A percentile compares a stretch with the other conserved stretches of the same genome.
phyloP scores from a whole-genome alignment of 805 yeast species.

The Yamadazyma phyllophila region DNA sequence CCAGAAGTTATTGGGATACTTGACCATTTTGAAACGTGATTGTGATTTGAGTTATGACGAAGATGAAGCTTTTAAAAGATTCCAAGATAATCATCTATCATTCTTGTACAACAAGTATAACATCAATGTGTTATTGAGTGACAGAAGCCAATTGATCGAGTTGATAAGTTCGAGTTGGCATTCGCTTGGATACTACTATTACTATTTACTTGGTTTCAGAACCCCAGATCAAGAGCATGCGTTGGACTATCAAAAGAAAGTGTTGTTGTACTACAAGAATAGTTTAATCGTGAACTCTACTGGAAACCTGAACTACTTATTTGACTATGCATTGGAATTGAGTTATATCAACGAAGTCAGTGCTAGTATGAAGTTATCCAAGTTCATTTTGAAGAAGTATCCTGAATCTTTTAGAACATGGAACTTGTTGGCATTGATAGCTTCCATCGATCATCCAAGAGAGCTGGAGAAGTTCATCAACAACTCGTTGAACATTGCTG shows the following conservation, averaged over 20 bases:
- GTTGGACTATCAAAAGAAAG: slow-evolving; percentile 14
- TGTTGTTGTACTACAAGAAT: slow-evolving; percentile 30
- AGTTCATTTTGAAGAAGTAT: slow-evolving; percentile 46
- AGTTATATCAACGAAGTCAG: slow-evolving; percentile 43
- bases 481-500: slow-evolving; percentile 48
- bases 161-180: slow-evolving; percentile 33
- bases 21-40: slow-evolving; percentile 20
- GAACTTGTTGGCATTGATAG: slow-evolving; percentile 64
- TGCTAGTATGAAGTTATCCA: slow-evolving; percentile 46
- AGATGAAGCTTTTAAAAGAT: slow-evolving; percentile 10
- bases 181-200: slow-evolving; percentile 31
- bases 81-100: slow-evolving; percentile 22
- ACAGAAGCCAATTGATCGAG: slow-evolving; percentile 25
- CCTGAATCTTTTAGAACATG: slow-evolving; percentile 62
- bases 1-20: slow-evolving; percentile 22
- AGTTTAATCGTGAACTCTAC: slow-evolving; percentile 36
- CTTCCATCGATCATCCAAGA: slow-evolving; percentile 37
- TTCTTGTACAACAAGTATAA: slow-evolving; percentile 38
- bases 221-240: slow-evolving; percentile 22
- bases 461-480: slow-evolving; percentile 57
- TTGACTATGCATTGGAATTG: slow-evolving; percentile 48
- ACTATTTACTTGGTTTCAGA: slow-evolving; percentile 26
- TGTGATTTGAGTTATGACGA: slow-evolving; percentile 31
- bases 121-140: slow-evolving; percentile 26
- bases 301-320: slow-evolving; percentile 27